Percentiles rank a stretch among this genome's conserved stretches.
Evolutionary conservation across 1,284 basidiomycete genomes (phyloP).

Genomic region (Pseudozyma flocculosa): DNA sequence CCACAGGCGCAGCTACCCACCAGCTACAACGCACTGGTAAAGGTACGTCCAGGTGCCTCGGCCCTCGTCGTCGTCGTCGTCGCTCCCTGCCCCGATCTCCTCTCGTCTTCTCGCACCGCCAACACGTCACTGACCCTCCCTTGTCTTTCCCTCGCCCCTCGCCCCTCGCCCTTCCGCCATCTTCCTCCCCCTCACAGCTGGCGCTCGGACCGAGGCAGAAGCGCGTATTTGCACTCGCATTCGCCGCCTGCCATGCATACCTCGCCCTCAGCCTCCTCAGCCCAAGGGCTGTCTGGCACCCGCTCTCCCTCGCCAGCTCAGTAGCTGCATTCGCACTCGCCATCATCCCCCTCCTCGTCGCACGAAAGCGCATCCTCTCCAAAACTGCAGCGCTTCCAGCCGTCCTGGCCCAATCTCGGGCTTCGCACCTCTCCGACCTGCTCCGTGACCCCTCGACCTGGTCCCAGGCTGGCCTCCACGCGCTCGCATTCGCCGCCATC

Average conservation of each 20-base stretch:
- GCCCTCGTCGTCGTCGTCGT: too few relatives aligned
- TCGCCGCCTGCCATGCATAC: conserved; percentile 19
- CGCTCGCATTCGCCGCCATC: conserved; percentile 10
- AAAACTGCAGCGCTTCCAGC: conserved; percentile 5
- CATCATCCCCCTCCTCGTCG: conserved; percentile 25
- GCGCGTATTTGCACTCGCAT: conserved; percentile 33
- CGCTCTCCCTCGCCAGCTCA: conserved; percentile 6
- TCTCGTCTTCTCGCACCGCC: too few relatives aligned
- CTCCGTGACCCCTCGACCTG: not conserved
- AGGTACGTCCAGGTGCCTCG: conserved; percentile 5
- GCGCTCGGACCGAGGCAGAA: conserved; percentile 40
- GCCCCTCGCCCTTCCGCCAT: too few relatives aligned
- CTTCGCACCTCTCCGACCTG: conserved; percentile 7
- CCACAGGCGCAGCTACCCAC: conserved; percentile 26
- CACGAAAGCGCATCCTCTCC: conserved; percentile 20
- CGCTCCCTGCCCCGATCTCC: too few relatives aligned
- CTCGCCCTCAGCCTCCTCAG: conserved; percentile 15
- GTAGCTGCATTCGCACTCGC: conserved; percentile 16
- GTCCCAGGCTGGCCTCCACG: conserved; percentile 2
- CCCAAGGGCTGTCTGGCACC: conserved; percentile 5
- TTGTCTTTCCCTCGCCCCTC: too few relatives aligned
- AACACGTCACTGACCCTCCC: too few relatives aligned
- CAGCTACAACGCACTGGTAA: conserved; percentile 29
- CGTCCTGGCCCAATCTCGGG: conserved; percentile 4
- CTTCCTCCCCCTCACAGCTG: too few relatives aligned